Conservation (phyloP, 768 basidiomycete species). For the Cyclocybe aegerita region DNA sequence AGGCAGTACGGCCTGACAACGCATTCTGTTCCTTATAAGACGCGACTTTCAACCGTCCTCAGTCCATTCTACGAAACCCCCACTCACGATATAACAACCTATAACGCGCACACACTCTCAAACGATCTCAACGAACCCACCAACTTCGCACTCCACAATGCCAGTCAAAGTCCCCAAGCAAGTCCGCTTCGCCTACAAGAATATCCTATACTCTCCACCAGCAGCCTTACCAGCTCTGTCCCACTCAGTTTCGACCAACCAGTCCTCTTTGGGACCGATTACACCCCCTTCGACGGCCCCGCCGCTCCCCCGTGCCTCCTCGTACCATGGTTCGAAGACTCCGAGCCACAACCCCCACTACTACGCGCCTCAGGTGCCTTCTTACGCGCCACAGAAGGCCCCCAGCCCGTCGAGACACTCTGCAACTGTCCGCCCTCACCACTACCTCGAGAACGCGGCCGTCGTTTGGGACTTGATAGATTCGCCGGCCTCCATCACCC, state of each 20-base stretch:
- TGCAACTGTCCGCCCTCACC: conserved; percentile 19
- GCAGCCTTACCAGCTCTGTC: background rate
- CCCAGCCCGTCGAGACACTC: conserved; percentile 2
- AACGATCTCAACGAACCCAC: no score
- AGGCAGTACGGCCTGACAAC: no score
- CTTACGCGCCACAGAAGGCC: no score
- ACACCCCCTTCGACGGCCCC: conserved; percentile 3
- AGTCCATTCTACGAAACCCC: no score
- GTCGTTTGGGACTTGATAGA: conserved; percentile 30
- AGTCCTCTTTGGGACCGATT: conserved; percentile 4
- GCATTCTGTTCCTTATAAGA: no score
- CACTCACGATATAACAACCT: no score
- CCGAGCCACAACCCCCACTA: background rate
- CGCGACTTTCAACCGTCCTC: no score
- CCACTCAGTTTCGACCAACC: background rate
- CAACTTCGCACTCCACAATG: no score
- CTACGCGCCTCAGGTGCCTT: background rate
- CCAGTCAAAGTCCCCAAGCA: no score
- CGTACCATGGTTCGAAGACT: background rate
- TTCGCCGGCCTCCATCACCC: conserved; percentile 24
- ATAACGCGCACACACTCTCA: no score
- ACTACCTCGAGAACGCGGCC: conserved; percentile 23
- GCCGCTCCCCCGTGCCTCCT: background rate
- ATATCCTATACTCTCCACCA: conserved; percentile 11
- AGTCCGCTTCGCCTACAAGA: conserved; percentile 20